Evolutionary conservation across 768 basidiomycete genomes (phyloP), one percentile per base, ranked within the genome.

Genomic region (Pulveroboletus sp.): DNA sequence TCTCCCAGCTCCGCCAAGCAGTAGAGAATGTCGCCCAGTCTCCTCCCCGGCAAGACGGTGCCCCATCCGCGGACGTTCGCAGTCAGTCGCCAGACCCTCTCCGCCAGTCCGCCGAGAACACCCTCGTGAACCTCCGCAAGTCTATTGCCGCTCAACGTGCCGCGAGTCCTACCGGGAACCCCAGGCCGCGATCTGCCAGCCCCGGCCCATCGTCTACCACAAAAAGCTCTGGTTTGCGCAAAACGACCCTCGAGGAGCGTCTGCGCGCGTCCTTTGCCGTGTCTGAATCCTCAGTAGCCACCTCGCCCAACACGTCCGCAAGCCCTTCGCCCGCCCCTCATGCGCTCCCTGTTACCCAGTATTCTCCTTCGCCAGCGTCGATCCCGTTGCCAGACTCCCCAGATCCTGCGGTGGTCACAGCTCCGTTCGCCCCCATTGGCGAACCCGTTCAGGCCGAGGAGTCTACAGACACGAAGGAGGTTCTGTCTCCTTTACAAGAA

Each of bases 171-270:
- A 61, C 61, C n/a, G 60, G 40, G 31, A 51, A 46, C 31, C 35
- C 55, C 30, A 58, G 59, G 41, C 27, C 60, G 26, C 62, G 64
- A 10, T 55, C 64, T 23, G 50, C 61, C 17, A 63, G 63, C 38
- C 62, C 63, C 6, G 43, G 56, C 40, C 58, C 66, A 27, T 63
- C 56, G 4, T 56, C 62, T 5, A 14, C 56, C 20, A 23, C 45
- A 9, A 20, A 32, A 35, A 64, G 69, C 22, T 42, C 58, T 24
- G 62, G 63, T 16, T 45, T 63, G 43, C 68, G 73, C 39, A 85
- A 86, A 61, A 73, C 77, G 8, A 85, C 77, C 20, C 71, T 91
- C 2, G 89, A 91, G 67, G 89, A 91, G 50, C 75, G 89, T 38
- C 71, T 91, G n/a, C 78, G 83, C 38, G 83, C 86, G 35, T 78